Evolutionary conservation across 495 filamentous ascomycete species (phyloP).

Genomic region (Rusavskia elegans): DNA sequence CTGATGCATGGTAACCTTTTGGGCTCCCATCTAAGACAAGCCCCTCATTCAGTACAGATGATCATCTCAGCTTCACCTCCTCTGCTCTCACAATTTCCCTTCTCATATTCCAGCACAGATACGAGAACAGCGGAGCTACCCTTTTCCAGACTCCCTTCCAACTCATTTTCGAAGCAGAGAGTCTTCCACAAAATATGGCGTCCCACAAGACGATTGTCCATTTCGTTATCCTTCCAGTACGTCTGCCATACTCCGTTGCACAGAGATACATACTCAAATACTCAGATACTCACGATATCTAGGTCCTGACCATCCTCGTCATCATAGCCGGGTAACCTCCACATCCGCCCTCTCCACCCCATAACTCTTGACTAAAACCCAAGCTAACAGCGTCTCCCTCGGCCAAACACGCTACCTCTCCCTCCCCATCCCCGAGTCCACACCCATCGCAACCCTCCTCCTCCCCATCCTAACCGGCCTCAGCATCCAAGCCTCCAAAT

Average conservation of each 20-base stretch:
- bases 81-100: no score
- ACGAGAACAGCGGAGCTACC: no score
- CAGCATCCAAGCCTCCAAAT: background rate
- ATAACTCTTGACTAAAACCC: background rate
- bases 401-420: slow-evolving; percentile 7
- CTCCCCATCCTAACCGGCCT: slow-evolving; percentile 13
- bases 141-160: no score
- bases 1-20: no score
- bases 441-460: slow-evolving; percentile 8
- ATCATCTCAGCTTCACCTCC: no score
- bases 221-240: background rate
- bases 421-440: slow-evolving; percentile 5
- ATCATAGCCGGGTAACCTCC: background rate
- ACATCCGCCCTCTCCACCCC: background rate
- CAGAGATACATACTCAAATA: background rate
- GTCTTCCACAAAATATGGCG: background rate
- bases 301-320: background rate
- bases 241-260: background rate
- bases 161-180: no score
- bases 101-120: no score
- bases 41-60: no score
- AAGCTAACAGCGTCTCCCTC: slow-evolving; percentile 4
- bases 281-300: background rate
- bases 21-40: no score
- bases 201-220: background rate